Conservation (phyloP, 768 basidiomycete genomes). For the Boletus huronensis region DNA sequence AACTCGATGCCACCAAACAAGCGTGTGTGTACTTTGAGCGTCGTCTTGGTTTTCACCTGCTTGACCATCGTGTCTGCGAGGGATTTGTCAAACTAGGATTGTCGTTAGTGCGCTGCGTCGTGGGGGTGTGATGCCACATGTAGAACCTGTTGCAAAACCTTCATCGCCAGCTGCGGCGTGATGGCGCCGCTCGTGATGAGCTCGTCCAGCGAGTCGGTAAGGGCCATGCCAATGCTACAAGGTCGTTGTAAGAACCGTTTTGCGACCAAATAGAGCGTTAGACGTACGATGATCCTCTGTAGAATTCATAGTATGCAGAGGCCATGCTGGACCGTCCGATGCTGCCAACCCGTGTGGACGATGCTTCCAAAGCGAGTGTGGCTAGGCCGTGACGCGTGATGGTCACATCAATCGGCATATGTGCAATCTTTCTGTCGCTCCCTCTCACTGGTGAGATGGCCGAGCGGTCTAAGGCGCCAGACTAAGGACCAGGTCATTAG, state of each 20-base stretch:
- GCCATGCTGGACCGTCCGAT: slow-evolving; percentile 49
- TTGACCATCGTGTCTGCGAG: slow-evolving; percentile 90
- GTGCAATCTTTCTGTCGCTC: neutral
- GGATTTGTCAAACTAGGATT: slow-evolving; percentile 87
- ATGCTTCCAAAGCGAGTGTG: slow-evolving; percentile 2
- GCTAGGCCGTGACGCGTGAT: slow-evolving; percentile 23
- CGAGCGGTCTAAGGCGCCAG: slow-evolving; percentile 64
- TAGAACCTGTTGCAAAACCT: slow-evolving; percentile 93
- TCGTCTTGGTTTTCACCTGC: slow-evolving; percentile 92
- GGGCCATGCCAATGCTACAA: slow-evolving; percentile 88
- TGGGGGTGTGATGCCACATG: slow-evolving; percentile 10
- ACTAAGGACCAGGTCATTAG: slow-evolving; percentile 44
- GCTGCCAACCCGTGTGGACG: slow-evolving; percentile 7
- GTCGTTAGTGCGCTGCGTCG: slow-evolving; percentile 12
- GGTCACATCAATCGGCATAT: slow-evolving; percentile 6
- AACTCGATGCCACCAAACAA: neutral
- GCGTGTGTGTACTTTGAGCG: slow-evolving; percentile 67
- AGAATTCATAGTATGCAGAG: slow-evolving; percentile 88
- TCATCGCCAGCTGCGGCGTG: slow-evolving; percentile 97
- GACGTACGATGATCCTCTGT: slow-evolving; percentile 85
- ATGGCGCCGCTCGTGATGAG: slow-evolving; percentile 96
- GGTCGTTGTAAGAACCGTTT: neutral
- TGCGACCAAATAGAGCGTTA: neutral
- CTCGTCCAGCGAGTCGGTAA: slow-evolving; percentile 98
- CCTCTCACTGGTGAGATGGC: slow-evolving; percentile 54